Evolutionary conservation across 768 basidiomycete genomes (phyloP).

Genomic region (Termitomyces sp.): DNA sequence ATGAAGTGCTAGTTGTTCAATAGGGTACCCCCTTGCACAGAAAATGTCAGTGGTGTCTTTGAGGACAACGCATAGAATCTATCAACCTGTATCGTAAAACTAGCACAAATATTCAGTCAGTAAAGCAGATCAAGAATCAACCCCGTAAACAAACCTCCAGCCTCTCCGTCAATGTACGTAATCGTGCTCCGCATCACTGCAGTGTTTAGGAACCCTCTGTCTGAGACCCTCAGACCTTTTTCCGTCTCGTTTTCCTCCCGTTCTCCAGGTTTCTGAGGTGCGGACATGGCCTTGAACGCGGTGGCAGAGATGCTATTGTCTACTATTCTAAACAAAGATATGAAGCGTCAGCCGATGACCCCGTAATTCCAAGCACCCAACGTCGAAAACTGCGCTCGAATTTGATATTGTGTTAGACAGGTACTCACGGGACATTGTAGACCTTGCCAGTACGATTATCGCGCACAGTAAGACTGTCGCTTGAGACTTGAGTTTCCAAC

Average conservation of each 20-base stretch:
- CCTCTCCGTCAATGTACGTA: slow-evolving; percentile 89
- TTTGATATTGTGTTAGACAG: not conserved
- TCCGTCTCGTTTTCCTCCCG: slow-evolving; percentile 79
- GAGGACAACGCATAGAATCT: not conserved
- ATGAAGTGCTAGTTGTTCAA: slow-evolving; percentile 80
- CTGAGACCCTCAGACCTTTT: slow-evolving; percentile 72
- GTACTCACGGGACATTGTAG: slow-evolving; percentile 65
- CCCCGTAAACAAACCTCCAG: slow-evolving; percentile 46
- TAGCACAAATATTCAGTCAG: slow-evolving; percentile 7
- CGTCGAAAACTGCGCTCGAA: not conserved
- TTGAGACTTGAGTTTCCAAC: slow-evolving; percentile 4
- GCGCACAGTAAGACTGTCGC: slow-evolving; percentile 52
- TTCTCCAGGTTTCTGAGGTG: slow-evolving; percentile 50
- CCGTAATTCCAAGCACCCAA: not conserved
- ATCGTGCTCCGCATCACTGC: slow-evolving; percentile 77
- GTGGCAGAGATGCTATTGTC: slow-evolving; percentile 79
- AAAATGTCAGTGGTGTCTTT: not conserved
- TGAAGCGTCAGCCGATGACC: not conserved
- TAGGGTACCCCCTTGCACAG: slow-evolving; percentile 72
- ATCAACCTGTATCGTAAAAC: slow-evolving; percentile 70
- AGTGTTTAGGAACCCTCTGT: slow-evolving; percentile 80
- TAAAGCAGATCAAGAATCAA: not conserved
- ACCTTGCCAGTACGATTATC: slow-evolving; percentile 86
- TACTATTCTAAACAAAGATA: slow-evolving; percentile 45
- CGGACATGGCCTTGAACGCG: slow-evolving; percentile 72